These are phyloP conservation scores for Monosporozyma unispora DNA, from an alignment of 805 yeast species.

Conservation along the genomic window DNA sequence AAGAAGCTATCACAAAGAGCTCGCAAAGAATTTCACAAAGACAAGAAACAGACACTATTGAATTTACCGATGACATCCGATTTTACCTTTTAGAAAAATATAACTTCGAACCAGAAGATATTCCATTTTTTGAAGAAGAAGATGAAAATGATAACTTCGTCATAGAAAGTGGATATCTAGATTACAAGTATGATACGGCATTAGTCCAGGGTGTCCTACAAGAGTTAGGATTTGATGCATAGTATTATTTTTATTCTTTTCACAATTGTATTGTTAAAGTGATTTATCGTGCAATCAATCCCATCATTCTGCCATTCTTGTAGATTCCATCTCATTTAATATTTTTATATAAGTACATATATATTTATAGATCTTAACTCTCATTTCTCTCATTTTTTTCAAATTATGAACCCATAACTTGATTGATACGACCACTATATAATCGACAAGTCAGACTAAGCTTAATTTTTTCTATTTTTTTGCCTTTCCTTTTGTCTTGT, in stretches of 20 bases:
- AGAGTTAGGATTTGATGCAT: background rate
- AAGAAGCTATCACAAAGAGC: constrained; percentile 35
- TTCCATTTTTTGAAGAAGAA: constrained; percentile 17
- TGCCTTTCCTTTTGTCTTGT: constrained; percentile 1
- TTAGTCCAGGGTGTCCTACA: constrained; percentile 32
- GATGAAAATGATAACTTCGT: constrained; percentile 11
- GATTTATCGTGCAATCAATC: too few species aligned
- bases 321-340: too few species aligned
- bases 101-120: constrained; percentile 23
- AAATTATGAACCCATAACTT: too few species aligned
- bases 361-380: background rate
- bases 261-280: too few species aligned
- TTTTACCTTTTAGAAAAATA: constrained; percentile 40
- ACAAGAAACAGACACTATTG: constrained; percentile 73
- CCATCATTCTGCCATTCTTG: too few species aligned
- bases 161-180: constrained; percentile 16
- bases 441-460: too few species aligned
- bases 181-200: constrained; percentile 29
- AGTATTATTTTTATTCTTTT: background rate
- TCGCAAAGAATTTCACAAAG: constrained; percentile 50
- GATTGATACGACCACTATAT: too few species aligned
- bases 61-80: constrained; percentile 67
- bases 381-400: too few species aligned
- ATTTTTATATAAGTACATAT: background rate
- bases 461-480: background rate